A percentile compares a stretch with the other conserved stretches of the same genome.
phyloP scores from a whole-genome alignment of 2,329 filamentous ascomycete genomes.

The Ceratocystis huliohia region DNA sequence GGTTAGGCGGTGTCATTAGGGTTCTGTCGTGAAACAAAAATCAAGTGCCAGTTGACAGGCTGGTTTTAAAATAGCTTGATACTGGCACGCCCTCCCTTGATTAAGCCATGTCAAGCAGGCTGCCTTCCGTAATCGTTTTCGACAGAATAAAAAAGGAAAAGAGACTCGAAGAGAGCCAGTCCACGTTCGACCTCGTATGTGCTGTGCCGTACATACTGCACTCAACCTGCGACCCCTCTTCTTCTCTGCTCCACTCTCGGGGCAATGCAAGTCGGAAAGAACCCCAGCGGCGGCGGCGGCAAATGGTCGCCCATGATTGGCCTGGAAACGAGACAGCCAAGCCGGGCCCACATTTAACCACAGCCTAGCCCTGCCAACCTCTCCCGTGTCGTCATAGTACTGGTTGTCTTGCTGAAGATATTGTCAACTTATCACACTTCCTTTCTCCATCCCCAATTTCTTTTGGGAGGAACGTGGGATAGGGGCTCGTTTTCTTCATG shows the following conservation, averaged over 20 bases:
- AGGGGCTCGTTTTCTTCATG: no score
- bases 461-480: no score
- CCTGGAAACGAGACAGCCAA: neutral
- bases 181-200: neutral
- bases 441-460: no score
- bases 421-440: no score
- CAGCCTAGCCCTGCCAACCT: neutral
- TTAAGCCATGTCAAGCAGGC: no score
- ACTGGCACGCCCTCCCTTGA: no score
- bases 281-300: neutral
- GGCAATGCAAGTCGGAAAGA: neutral
- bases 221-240: neutral
- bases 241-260: neutral
- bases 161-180: neutral
- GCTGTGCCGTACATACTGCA: neutral
- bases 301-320: conserved; percentile 1
- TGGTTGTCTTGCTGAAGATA: no score
- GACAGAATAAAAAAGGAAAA: neutral
- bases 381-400: neutral
- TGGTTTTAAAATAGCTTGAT: no score
- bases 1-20: no score
- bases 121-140: no score
- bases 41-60: neutral
- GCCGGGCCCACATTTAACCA: neutral
- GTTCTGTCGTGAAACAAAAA: neutral